Conservation (phyloP, 495 filamentous ascomycete genomes). For the Xylaria grammica region DNA sequence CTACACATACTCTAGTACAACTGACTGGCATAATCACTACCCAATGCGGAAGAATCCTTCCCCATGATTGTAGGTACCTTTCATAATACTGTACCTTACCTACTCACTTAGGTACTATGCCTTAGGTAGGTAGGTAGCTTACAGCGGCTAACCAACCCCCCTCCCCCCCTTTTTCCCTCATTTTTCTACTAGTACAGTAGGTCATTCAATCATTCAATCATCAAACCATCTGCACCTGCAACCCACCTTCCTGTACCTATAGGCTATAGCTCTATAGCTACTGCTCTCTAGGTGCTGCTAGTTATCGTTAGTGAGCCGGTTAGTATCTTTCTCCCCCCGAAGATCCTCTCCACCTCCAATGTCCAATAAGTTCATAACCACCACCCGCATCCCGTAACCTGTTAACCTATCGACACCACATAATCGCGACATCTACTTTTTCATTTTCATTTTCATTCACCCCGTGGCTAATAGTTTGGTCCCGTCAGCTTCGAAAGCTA, state of each 20-base stretch:
- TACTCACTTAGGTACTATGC: too few species aligned
- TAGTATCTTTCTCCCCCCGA: constrained; percentile 22
- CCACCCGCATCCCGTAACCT: constrained; percentile 18
- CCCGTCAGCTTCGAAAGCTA: neutral
- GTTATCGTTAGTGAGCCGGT: constrained; percentile 21
- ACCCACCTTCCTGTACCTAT: constrained; percentile 19
- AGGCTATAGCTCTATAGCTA: neutral
- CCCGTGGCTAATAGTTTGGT: neutral
- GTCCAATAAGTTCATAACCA: constrained; percentile 25
- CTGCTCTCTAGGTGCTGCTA: constrained; percentile 3
- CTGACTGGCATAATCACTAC: neutral
- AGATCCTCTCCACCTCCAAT: constrained; percentile 36
- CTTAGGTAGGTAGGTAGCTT: too few species aligned
- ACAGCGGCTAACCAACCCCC: constrained; percentile 10
- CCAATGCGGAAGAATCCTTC: constrained; percentile 19
- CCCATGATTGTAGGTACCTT: too few species aligned
- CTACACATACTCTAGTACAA: neutral
- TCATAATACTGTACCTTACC: too few species aligned
- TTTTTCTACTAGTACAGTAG: constrained; percentile 8
- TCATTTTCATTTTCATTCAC: too few species aligned
- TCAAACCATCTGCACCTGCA: constrained; percentile 20
- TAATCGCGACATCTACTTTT: constrained; percentile 3
- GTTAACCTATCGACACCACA: constrained; percentile 16
- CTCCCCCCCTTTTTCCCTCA: neutral
- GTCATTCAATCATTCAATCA: neutral